Evolutionary conservation across 2,329 filamentous ascomycete genomes (phyloP), one percentile per base, ranked within the genome.

Genomic region (Immersiporthe knoxdaviesiana): DNA sequence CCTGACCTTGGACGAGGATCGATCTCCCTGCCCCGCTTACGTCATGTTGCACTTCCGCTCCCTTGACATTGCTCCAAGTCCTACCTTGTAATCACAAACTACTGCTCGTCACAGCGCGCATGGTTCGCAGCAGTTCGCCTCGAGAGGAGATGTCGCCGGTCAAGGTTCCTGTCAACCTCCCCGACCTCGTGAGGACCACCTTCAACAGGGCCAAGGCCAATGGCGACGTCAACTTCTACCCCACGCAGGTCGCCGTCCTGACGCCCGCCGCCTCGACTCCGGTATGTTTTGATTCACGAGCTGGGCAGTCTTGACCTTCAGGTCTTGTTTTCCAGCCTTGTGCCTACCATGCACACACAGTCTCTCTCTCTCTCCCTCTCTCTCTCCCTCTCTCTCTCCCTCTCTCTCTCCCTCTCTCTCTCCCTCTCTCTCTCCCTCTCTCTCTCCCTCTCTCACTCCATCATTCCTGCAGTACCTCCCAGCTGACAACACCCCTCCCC

Each of bases 221-320:
- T 67, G 84, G 84, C 66, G 84, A 87, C 70, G 75, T 89, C 66
- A 80, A 80, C 62, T 88, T 85, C 74, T 88, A 84, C 75, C 81
- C 84, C 59, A 88, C 86, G 2, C 82, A 87, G 69, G 87, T 84
- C 59, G 77, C 83, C 5, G 72, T 88, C 62, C 74, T 88, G 61
- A 77, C 76, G 52, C 78, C 83, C 58, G 78, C 81, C 72, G 78
- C 81, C 72, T 77, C 78, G 30, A 76, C 82, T 41, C 81, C 81
- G 0, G 85, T 87, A 74, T 24, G 82, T 39, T 6, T 10, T 30
- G 3, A 3, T 44, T 44, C 10, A 11, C 47, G 18, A 27, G 50
- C 11, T 27, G n/a, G 12, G 5, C 6, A 1, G 16, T 44, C 44
- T 52, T 27, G 7, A 12, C 58, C 30, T 32, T 14, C 14, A 16